Base-by-base conservation (phyloP, 495 filamentous ascomycete genomes). In the Neurospora sp. region DNA sequence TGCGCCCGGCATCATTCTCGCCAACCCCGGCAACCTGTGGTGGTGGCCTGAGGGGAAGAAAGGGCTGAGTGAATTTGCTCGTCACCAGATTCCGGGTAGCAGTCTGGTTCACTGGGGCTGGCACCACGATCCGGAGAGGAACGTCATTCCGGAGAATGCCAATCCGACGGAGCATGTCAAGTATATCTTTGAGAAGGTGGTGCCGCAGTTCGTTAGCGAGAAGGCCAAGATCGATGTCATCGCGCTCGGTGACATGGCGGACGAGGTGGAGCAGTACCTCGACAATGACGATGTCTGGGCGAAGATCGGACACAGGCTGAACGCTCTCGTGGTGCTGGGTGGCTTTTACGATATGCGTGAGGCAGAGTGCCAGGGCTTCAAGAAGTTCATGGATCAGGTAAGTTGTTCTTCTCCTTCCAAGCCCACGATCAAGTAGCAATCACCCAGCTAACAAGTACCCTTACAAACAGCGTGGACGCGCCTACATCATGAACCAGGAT, bases 11-110 rank as follows among this genome's bases (percentile, higher is more conserved):
- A 78, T 97, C 70, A 80, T 96, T 8, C 84, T 95, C 61, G 89
- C 90, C 16, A 97, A 96, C 77, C 80, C 87, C 2, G 92, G 91
- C 7, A 88, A 94, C 78, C 77, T 91, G 18, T 76, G 87, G 72
- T 96, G 91, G 90, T 88, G 89, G 78, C 87, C 88, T 40, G 83
- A 84, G 61, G 84, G 83, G 0, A 78, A 83, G 68, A 82, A 82
- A 16, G 85, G 90, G 0, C 81, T 96, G 39, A 90, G 86, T 7
- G 77, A 83, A 3, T 65, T 65, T 1, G 87, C 83, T 1, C 90
- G 90, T 83, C 75, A 82, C 39, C 77, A 79, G 1, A 75, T 88
- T 10, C 89, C 90, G 5, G 85, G 87, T 73, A 81, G 82, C 39
- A 87, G 85, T 44, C 87, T 84, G 16, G 87, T 89, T n/a, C 81